Evolutionary conservation across 2,329 filamentous ascomycete species (phyloP).

Genomic region (Aphanoascus verrucosus): DNA sequence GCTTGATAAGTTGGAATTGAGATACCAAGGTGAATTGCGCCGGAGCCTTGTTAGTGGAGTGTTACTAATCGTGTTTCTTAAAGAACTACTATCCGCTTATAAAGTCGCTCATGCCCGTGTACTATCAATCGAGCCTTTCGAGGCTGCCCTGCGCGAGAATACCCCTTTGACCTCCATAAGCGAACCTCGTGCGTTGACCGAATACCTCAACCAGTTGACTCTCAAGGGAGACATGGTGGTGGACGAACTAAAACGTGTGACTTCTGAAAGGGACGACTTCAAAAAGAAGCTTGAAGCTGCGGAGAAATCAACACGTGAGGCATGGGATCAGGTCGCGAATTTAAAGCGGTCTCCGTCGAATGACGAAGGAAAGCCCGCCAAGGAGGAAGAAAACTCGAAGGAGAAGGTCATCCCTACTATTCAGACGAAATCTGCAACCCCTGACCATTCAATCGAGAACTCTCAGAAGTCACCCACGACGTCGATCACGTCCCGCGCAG

Average conservation of each 20-base stretch:
- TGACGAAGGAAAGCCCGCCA: conserved; percentile 15
- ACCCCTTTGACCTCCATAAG: conserved; percentile 81
- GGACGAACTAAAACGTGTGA: conserved; percentile 81
- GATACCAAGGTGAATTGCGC: conserved; percentile 60
- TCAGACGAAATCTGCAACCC: conserved; percentile 36
- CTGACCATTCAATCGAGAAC: conserved; percentile 20
- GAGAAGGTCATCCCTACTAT: conserved; percentile 18
- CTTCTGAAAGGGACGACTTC: conserved; percentile 66
- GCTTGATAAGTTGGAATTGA: conserved; percentile 79
- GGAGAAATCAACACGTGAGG: conserved; percentile 51
- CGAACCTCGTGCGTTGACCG: conserved; percentile 72
- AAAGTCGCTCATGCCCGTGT: conserved; percentile 80
- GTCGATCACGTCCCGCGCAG: conserved; percentile 25
- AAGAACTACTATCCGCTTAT: conserved; percentile 84
- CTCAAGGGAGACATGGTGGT: conserved; percentile 84
- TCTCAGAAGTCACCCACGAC: conserved; percentile 25
- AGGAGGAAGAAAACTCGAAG: conserved; percentile 26
- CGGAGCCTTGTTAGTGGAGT: background rate
- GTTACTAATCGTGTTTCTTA: conserved; percentile 9
- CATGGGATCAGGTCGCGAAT: conserved; percentile 53
- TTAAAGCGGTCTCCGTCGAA: conserved; percentile 35
- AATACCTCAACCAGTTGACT: conserved; percentile 81
- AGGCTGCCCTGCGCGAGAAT: conserved; percentile 79
- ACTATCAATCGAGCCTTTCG: conserved; percentile 82
- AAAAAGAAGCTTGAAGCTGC: conserved; percentile 65